Evolutionary conservation across 2,329 filamentous ascomycete genomes (phyloP), one percentile per base, ranked within the genome.

Genomic region (Thelonectria blattea): DNA sequence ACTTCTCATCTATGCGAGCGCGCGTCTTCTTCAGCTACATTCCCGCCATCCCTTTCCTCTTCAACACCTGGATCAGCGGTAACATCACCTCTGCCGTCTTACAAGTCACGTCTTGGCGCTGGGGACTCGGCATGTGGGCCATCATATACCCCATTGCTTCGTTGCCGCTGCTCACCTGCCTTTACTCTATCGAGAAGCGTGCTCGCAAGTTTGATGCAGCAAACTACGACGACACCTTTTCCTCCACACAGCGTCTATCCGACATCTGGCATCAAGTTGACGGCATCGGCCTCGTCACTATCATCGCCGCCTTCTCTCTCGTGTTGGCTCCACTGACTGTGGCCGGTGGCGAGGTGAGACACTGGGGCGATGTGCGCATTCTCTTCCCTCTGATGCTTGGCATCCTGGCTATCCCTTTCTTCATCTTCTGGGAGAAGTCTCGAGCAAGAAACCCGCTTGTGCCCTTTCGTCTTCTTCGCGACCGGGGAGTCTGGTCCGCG

Each of bases 31-130:
- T 87, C 76, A 86, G 83, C 18, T 88, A 86, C 55, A 76, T 89
- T n/a, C 85, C 85, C 0, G 83, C 83, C 0, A 70, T 81, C 3
- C 86, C 86, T 0, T 88, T 86, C 66, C 69, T 88, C 46, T 78
- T 86, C 71, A 89, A 88, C 67, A 86, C 86, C 0, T 89, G 86
- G 86, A 79, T 88, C 14, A 84, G 83, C 61, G 87, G 86, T 18
- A 81, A 85, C 62, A 74, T 89, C 51, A 81, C 83, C 0, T 69
- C 73, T 0, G 78, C 82, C 0, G 83, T 88, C 1, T 68, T 88
- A 18, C 66, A 58, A 0, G 71, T 69, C 2, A 83, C 83, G 0
- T 81, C 77, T 2, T 89, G 87, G 87, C 74, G 80, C 59, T 88
- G 85, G 85, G 87, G 86, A 14, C 79, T 87, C 22, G 86, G 85